phyloP scores from a whole-genome alignment of 495 filamentous ascomycete genomes.

The Thermochaetoides thermophila region DNA sequence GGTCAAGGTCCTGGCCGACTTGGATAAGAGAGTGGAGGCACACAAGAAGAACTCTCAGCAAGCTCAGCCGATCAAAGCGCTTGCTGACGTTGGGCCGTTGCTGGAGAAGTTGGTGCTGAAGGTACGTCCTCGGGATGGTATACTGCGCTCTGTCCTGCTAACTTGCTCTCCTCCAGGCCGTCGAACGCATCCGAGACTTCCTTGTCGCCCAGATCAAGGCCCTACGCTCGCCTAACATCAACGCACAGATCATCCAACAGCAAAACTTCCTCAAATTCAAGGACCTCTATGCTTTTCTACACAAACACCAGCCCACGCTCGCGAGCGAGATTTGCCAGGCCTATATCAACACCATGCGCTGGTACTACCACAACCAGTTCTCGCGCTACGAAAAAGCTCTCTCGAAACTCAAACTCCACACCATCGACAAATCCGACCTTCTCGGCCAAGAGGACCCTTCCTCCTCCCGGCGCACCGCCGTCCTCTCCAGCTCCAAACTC shows the following conservation, averaged over 20 bases:
- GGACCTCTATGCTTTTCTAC: conserved; percentile 73
- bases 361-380: conserved; percentile 93
- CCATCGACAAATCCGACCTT: conserved; percentile 70
- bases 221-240: conserved; percentile 82
- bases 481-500: conserved; percentile 29
- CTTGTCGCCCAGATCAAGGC: conserved; percentile 88
- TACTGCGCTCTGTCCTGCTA: too few species aligned
- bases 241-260: conserved; percentile 90
- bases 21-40: conserved; percentile 60
- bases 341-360: conserved; percentile 96
- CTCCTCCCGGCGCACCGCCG: conserved; percentile 40
- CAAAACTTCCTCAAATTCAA: conserved; percentile 75
- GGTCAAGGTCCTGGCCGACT: conserved; percentile 70
- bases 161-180: too few species aligned
- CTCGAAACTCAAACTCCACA: conserved; percentile 68
- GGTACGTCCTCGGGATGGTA: too few species aligned
- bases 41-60: conserved; percentile 51
- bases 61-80: conserved; percentile 51
- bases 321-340: conserved; percentile 82
- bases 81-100: conserved; percentile 72
- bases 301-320: conserved; percentile 58
- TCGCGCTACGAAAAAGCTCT: conserved; percentile 72
- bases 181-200: conserved; percentile 87
- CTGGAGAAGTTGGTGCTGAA: conserved; percentile 71
- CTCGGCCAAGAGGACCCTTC: conserved; percentile 62